Evolutionary conservation across 1,284 basidiomycete genomes (phyloP).

Genomic region (Dichomitus squalens): DNA sequence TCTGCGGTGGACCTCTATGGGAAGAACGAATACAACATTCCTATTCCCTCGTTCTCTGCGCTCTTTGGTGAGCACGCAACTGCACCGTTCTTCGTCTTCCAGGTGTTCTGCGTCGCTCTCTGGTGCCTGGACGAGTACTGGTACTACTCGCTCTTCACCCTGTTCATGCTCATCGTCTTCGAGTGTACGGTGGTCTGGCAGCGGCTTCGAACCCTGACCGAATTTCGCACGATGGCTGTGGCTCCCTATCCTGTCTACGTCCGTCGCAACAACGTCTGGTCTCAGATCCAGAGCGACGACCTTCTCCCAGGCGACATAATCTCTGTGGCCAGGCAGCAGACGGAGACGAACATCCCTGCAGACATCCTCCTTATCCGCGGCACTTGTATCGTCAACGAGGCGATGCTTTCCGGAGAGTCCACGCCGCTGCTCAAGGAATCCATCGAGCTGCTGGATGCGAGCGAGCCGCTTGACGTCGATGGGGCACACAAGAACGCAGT

Average conservation of each 20-base stretch:
- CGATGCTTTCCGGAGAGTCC: slow-evolving; percentile 96
- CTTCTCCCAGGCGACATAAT: slow-evolving; percentile 91
- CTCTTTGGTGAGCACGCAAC: slow-evolving; percentile 93
- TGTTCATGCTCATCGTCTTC: slow-evolving; percentile 96
- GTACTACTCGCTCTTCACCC: slow-evolving; percentile 96
- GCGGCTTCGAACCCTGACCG: slow-evolving; percentile 86
- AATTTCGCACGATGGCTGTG: slow-evolving; percentile 95
- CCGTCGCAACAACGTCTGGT: slow-evolving; percentile 82
- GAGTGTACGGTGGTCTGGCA: slow-evolving; percentile 98
- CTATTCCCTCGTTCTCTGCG: slow-evolving; percentile 88
- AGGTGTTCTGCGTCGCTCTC: slow-evolving; percentile 93
- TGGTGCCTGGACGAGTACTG: slow-evolving; percentile 98
- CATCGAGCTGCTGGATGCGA: slow-evolving; percentile 79
- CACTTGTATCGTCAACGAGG: slow-evolving; percentile 94
- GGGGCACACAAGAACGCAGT: slow-evolving; percentile 85
- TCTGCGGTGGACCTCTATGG: slow-evolving; percentile 72
- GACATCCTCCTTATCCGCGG: slow-evolving; percentile 89
- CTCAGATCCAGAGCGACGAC: slow-evolving; percentile 77
- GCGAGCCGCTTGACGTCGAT: slow-evolving; percentile 83
- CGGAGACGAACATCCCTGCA: slow-evolving; percentile 87
- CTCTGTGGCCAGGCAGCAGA: slow-evolving; percentile 78
- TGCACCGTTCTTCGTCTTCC: slow-evolving; percentile 95
- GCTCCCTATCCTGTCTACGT: slow-evolving; percentile 85
- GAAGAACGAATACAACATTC: slow-evolving; percentile 93
- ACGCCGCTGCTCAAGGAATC: slow-evolving; percentile 94